These are phyloP conservation scores for Tylopilus vinaceipallidus DNA, from an alignment of 768 basidiomycete species.

Conservation along the genomic window DNA sequence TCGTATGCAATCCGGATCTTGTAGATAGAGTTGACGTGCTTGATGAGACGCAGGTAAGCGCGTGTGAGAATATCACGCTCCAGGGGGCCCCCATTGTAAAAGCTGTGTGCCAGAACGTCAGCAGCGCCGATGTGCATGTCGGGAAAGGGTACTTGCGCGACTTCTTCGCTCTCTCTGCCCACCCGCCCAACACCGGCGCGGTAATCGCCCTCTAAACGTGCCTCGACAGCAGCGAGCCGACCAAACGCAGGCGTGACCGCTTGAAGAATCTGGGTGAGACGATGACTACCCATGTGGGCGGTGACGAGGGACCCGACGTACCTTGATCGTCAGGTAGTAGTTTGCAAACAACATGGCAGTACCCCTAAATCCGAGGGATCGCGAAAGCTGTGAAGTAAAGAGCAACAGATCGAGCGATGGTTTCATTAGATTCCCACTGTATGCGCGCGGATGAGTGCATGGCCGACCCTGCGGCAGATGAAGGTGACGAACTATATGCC, in stretches of 20 bases:
- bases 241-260: slow-evolving; percentile 94
- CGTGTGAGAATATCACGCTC: slow-evolving; percentile 79
- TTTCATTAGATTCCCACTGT: slow-evolving; percentile 89
- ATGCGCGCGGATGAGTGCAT: not conserved
- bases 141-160: slow-evolving; percentile 59
- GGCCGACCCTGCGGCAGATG: not conserved
- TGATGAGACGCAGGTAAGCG: slow-evolving; percentile 78
- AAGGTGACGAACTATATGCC: slow-evolving; percentile 78
- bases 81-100: slow-evolving; percentile 85
- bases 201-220: slow-evolving; percentile 88
- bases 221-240: slow-evolving; percentile 82
- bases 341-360: slow-evolving; percentile 76
- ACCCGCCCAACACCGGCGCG: slow-evolving; percentile 82
- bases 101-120: slow-evolving; percentile 42
- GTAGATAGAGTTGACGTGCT: slow-evolving; percentile 90
- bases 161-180: slow-evolving; percentile 87
- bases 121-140: not conserved
- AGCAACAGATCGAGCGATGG: slow-evolving; percentile 87
- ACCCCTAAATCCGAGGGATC: slow-evolving; percentile 83
- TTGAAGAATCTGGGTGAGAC: slow-evolving; percentile 51
- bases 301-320: not conserved
- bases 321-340: slow-evolving; percentile 78
- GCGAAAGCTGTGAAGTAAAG: slow-evolving; percentile 89
- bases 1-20: slow-evolving; percentile 91
- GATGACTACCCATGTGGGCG: not conserved